Conservation (phyloP, 108 stramenopile species). For the Craspedostauros australis region DNA sequence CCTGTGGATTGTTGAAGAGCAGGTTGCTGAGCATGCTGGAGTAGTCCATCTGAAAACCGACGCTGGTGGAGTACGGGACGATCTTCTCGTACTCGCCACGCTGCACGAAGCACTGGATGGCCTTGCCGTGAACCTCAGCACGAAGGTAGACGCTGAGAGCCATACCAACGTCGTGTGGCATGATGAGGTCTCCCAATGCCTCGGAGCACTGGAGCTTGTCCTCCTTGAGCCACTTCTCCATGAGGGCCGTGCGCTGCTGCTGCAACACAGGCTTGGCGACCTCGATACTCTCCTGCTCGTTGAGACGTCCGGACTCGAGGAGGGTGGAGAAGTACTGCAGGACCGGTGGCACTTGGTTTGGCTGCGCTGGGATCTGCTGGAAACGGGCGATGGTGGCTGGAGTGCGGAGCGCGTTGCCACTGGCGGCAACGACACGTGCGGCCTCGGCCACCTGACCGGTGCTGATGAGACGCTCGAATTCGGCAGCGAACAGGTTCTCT, state of each 20-base stretch:
- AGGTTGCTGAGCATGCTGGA: conserved; percentile 95
- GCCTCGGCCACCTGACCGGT: conserved; percentile 90
- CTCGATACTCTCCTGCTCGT: conserved; percentile 96
- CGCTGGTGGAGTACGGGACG: conserved; percentile 94
- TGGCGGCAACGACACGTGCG: conserved; percentile 86
- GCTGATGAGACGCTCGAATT: conserved; percentile 91
- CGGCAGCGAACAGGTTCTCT: conserved; percentile 89
- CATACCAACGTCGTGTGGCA: conserved; percentile 92
- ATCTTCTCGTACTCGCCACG: conserved; percentile 99
- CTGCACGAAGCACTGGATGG: conserved; percentile 97
- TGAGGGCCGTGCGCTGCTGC: conserved; percentile 91
- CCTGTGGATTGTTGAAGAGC: conserved; percentile 94
- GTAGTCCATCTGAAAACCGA: conserved; percentile 96
- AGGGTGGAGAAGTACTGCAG: conserved; percentile 98
- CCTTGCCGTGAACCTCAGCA: conserved; percentile 95
- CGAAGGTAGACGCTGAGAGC: conserved; percentile 96
- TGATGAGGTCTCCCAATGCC: conserved; percentile 94
- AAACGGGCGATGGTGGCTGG: conserved; percentile 96
- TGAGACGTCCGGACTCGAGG: conserved; percentile 91
- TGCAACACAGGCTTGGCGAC: conserved; percentile 94
- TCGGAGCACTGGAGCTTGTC: conserved; percentile 94
- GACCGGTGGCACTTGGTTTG: conserved; percentile 94
- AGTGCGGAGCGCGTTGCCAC: conserved; percentile 87
- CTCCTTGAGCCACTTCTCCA: conserved; percentile 99
- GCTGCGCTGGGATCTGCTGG: conserved; percentile 95